A percentile compares a stretch with the other conserved stretches of the same genome.
These are phyloP conservation scores for Ceratobasidium sp. DNA, from an alignment of 1,284 basidiomycete species.

Conservation along the genomic window DNA sequence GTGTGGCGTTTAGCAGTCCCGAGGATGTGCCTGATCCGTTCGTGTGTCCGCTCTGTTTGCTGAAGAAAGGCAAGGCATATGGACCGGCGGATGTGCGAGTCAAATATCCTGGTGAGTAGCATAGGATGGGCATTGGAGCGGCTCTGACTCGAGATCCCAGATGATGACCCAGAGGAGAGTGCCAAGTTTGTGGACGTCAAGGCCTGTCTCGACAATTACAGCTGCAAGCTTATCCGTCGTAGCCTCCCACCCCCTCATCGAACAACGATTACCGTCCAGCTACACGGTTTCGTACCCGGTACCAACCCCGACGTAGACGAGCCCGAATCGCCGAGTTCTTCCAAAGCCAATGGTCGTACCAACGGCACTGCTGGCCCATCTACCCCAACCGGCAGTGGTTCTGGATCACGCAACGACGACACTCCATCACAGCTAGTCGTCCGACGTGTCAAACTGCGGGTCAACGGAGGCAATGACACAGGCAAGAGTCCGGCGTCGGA, in stretches of 20 bases:
- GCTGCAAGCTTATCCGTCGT: slow-evolving; percentile 72
- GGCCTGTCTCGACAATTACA: slow-evolving; percentile 74
- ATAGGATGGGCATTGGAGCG: slow-evolving; percentile 11
- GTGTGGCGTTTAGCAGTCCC: slow-evolving; percentile 65
- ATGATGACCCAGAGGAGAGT: slow-evolving; percentile 34
- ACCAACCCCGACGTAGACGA: slow-evolving; percentile 35
- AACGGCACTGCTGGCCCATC: slow-evolving; percentile 7
- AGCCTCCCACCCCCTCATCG: slow-evolving; percentile 66
- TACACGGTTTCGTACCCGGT: slow-evolving; percentile 66
- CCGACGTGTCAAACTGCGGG: slow-evolving; percentile 13
- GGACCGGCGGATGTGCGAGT: slow-evolving; percentile 33
- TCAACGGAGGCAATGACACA: slow-evolving; percentile 15
- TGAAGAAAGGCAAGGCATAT: slow-evolving; percentile 41
- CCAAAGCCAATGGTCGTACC: neutral
- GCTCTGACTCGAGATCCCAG: neutral
- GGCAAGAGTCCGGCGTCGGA: slow-evolving; percentile 10
- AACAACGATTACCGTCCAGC: slow-evolving; percentile 74
- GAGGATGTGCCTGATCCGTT: slow-evolving; percentile 39
- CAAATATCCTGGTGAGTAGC: slow-evolving; percentile 34
- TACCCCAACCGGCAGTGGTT: neutral
- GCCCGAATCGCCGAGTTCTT: neutral
- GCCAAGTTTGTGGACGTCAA: slow-evolving; percentile 43
- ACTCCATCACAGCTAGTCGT: slow-evolving; percentile 15
- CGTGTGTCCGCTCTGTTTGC: slow-evolving; percentile 41
- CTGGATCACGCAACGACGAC: slow-evolving; percentile 11